These are phyloP conservation scores for Yamadazyma diddensiae DNA, from an alignment of 1,139 yeast species.

Conservation along the genomic window DNA sequence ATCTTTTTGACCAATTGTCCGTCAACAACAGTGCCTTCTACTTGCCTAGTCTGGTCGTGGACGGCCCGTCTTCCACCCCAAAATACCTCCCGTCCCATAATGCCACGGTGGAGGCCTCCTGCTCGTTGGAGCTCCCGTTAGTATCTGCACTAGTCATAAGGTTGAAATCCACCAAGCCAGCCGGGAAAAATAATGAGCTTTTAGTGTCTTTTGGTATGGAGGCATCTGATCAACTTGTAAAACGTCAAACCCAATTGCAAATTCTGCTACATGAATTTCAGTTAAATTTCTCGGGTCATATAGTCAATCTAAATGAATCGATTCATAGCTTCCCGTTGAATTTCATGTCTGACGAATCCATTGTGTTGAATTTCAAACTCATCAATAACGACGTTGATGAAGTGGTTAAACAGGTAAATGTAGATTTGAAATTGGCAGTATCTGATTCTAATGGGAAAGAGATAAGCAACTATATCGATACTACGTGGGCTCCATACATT, in stretches of 20 bases:
- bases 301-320: slow-evolving; percentile 26
- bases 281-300: slow-evolving; percentile 39
- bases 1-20: slow-evolving; percentile 2
- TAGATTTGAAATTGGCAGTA: slow-evolving; percentile 26
- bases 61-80: background rate
- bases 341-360: slow-evolving; percentile 27
- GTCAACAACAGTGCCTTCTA: background rate
- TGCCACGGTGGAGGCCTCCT: background rate
- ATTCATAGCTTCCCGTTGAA: slow-evolving; percentile 28
- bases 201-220: slow-evolving; percentile 57
- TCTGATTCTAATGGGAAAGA: slow-evolving; percentile 10
- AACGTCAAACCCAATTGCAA: slow-evolving; percentile 12
- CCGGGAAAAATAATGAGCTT: slow-evolving; percentile 50
- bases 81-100: background rate
- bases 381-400: slow-evolving; percentile 26
- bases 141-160: slow-evolving; percentile 41
- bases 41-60: background rate
- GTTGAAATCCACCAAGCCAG: slow-evolving; percentile 56
- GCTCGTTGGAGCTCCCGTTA: slow-evolving; percentile 18
- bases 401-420: slow-evolving; percentile 25
- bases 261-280: slow-evolving; percentile 10
- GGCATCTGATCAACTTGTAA: slow-evolving; percentile 43
- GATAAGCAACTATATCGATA: slow-evolving; percentile 37
- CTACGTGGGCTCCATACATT: slow-evolving; percentile 60
- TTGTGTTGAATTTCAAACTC: slow-evolving; percentile 47